Evolutionary conservation across 139 green algal species (phyloP), one percentile per base, ranked within the genome.

Genomic region (Chlorella sp.): DNA sequence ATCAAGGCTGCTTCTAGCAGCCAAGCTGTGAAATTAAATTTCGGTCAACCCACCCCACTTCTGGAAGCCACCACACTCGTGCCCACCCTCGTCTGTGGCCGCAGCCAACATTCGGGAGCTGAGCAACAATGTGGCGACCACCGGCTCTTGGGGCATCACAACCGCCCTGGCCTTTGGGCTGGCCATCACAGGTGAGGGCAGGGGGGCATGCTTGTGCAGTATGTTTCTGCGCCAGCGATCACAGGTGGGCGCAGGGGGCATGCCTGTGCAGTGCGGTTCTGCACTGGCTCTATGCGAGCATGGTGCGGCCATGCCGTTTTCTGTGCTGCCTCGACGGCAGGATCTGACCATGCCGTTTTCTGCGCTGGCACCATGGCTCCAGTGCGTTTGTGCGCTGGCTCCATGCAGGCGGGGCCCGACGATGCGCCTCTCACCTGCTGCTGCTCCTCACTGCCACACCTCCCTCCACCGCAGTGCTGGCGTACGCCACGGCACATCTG

Each of bases 381-480:
- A 38, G 65, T 44, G n/a, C 24, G 14, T 73, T 11, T 16, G n/a
- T 73, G 24, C 7, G 13, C 41, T 36, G 70, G n/a, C 40, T 1
- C 19, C 22, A 43, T 43, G 28, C 46, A 44, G 32, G 22, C 1
- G 13, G 7, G 38, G 36, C 54, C 19, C 56, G 14, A 51, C 28
- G 26, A 56, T 36, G 36, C 28, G 2, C 16, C 41, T 32, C 26
- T 16, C n/a, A 1, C 48, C 46, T 38, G 7, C 67, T 32, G 62
- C 56, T 30, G 28, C 28, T 26, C 62, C 14, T 32, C 67, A 24
- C 8, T 46, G 34, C n/a, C n/a, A n/a, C n/a, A n/a, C n/a, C n/a
- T n/a, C n/a, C n/a, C n/a, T n/a, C n/a, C n/a, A n/a, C n/a, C n/a
- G 51, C 75, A 69, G 76, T 82, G 34, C 54, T 82, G 34, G 51